Base-by-base conservation (phyloP, 495 filamentous ascomycete species). In the Patellaria atrata region DNA sequence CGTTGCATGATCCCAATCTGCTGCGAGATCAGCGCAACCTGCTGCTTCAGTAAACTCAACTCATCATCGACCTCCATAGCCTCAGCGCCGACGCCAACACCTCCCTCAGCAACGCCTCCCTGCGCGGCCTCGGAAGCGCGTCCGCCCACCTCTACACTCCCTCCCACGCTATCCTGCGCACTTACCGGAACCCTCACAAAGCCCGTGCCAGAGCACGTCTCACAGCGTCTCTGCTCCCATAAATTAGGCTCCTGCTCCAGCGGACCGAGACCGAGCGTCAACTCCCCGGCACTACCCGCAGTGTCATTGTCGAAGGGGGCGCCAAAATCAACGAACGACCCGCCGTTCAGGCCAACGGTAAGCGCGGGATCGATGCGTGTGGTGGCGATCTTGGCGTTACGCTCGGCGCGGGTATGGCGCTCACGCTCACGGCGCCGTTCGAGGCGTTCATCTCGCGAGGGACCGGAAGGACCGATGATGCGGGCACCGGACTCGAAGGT, bases 1-100 rank as follows among this genome's bases (percentile, higher is more conserved):
- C 21, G 27, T 18, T 29, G 21, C 34, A 37, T 37, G 7, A 37
- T 9, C 15, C n/a, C 1, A 14, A 37, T 37, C 23, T 37, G 34
- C 16, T 37, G 27, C 3, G 22, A 8, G 6, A 37, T 23, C 34
- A 37, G n/a, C 8, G 34, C 7, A 2, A 37, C 24, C 23, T 37
- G 34, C 16, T 31, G 16, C 13, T 29, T n/a, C 22, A 37, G 12
- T 8, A 37, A 12, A 15, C n/a, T 37, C 22, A 37, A 14, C 34
- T 37, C 34, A 17, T 37, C 34, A 21, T 35, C 32, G n/a, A n/a
- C 24, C 3, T 18, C n/a, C 10, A 10, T 16, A n/a, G n/a, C n/a
- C n/a, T n/a, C n/a, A n/a, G n/a, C n/a, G n/a, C n/a, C n/a, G n/a
- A n/a, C n/a, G n/a, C n/a, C n/a, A n/a, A n/a, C n/a, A n/a, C n/a